Evolutionary conservation across 257 asterid genomes (phyloP).

Genomic region (Plantago major): DNA sequence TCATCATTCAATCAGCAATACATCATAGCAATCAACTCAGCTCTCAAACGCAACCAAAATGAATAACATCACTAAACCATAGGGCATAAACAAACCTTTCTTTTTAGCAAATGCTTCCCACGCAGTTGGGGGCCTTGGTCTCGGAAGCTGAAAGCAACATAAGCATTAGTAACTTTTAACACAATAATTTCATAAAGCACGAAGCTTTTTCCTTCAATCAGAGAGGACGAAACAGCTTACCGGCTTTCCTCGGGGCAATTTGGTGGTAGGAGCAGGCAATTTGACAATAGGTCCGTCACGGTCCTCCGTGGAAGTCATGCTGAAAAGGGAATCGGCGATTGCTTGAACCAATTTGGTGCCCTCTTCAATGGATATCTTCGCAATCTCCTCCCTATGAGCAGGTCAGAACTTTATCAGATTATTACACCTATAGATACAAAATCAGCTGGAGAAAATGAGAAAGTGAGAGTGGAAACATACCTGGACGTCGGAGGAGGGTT

Average conservation of each 20-base stretch:
- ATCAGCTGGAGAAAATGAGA: neutral
- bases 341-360: constrained; percentile 83
- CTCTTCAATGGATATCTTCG: constrained; percentile 51
- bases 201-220: neutral
- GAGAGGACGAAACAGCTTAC: constrained; percentile 33
- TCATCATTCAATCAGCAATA: constrained; percentile 8
- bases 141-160: constrained; percentile 64
- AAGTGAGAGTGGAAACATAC: constrained; percentile 22
- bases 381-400: constrained; percentile 63
- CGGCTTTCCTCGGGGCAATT: constrained; percentile 80
- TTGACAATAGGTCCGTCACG: constrained; percentile 73
- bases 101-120: constrained; percentile 88
- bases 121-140: constrained; percentile 83
- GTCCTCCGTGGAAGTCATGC: constrained; percentile 63
- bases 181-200: neutral
- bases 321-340: constrained; percentile 73
- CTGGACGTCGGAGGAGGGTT: constrained; percentile 60
- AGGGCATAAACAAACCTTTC: constrained; percentile 52
- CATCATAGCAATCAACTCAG: constrained; percentile 2
- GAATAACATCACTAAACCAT: neutral
- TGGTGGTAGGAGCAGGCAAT: constrained; percentile 74
- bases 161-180: neutral
- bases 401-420: neutral
- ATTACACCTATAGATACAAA: neutral
- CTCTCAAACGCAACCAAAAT: constrained; percentile 12